Conservation (phyloP, 495 filamentous ascomycete species). For the Aspergillus indologenus region DNA sequence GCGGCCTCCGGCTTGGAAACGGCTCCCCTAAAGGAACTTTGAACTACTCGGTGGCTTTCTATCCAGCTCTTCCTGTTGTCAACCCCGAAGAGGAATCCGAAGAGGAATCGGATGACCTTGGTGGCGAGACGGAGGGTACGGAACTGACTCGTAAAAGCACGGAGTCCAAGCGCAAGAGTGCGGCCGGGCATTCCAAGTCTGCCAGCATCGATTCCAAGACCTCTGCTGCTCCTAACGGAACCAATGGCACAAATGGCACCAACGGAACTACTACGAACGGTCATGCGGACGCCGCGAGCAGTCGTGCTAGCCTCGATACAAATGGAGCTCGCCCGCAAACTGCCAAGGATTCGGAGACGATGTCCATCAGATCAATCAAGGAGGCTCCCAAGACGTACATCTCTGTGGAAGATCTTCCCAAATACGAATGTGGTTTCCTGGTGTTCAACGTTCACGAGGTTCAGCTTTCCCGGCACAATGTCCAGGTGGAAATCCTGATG, state of each 20-base stretch:
- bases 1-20: constrained; percentile 62
- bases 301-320: constrained; percentile 39
- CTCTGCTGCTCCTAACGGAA: constrained; percentile 24
- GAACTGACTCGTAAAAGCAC: constrained; percentile 36
- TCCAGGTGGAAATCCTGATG: constrained; percentile 83
- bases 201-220: constrained; percentile 34
- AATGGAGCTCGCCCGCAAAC: constrained; percentile 27
- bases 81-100: constrained; percentile 68
- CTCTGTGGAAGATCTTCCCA: constrained; percentile 70
- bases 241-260: constrained; percentile 21
- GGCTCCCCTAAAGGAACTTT: constrained; percentile 73
- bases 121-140: constrained; percentile 29
- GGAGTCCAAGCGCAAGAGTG: constrained; percentile 28
- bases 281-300: constrained; percentile 27
- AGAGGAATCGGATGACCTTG: constrained; percentile 29
- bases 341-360: constrained; percentile 35
- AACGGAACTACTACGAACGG: constrained; percentile 20
- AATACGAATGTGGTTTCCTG: constrained; percentile 85
- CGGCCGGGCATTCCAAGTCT: constrained; percentile 26
- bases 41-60: constrained; percentile 85
- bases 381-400: constrained; percentile 73
- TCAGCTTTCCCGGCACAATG: constrained; percentile 70
- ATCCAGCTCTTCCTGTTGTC: constrained; percentile 77
- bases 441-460: constrained; percentile 93
- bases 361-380: constrained; percentile 42